Base-by-base conservation (phyloP, 805 yeast genomes). In the Kodamaea kakaduensis region DNA sequence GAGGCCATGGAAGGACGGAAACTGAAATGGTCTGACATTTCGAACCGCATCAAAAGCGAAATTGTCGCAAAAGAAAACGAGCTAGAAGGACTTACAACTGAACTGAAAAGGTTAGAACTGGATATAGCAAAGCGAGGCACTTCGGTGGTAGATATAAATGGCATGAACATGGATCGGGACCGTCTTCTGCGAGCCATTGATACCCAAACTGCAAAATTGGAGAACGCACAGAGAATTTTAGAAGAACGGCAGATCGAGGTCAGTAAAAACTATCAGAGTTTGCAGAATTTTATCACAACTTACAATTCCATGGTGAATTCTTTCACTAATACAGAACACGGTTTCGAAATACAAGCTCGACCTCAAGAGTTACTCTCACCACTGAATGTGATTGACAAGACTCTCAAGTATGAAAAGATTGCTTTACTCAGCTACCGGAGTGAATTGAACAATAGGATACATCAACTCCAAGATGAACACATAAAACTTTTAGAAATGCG, bases 1-100 rank as follows among this genome's bases (percentile, higher is more conserved):
- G 76, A 76, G 28, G 68, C 76, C 6, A 79, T 84, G 75, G 75
- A 78, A 46, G 63, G 64, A n/a, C 68, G 85, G 41, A 81, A 78
- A 45, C 45, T 54, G 9, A 79, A 77, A 51, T 84, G 95, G 93
- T 67, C 72, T 2, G 58, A 50, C 12, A 73, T 77, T 28, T 52
- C 86, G 32, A 63, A 68, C n/a, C 76, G 76, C 44, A 71, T 84
- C 40, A 64, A 68, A 20, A 56, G 54, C 5, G 93, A 84, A 48
- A 70, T 80, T 27, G 57, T 50, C 2, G 53, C 56, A 24, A 61
- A 75, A 40, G 67, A 64, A 34, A 47, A 50, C 19, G 74, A 75
- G 34, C 58, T 77, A 15, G 49, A 48, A 9, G 55, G 58, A 2
- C 48, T 73, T 8, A 70, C 69, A 26, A 49, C 48, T 7, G 67